Evolutionary conservation across 441 rosid genomes (phyloP).

Genomic region (Syzygium syzygioides): DNA sequence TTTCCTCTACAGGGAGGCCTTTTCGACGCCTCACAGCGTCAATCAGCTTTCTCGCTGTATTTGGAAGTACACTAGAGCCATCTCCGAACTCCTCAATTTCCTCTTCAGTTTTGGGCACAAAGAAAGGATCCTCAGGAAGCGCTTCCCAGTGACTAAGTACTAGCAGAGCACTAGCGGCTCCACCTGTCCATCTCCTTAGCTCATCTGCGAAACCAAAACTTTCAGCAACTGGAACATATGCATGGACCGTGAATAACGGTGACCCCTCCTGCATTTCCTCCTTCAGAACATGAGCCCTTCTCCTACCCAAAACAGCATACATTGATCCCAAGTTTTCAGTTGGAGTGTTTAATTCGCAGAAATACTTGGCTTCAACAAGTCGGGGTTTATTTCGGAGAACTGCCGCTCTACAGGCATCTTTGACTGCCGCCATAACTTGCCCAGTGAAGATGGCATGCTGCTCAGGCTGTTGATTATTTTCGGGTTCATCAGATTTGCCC

Average conservation of each 20-base stretch:
- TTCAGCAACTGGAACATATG: slow-evolving; percentile 81
- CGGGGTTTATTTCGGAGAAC: slow-evolving; percentile 69
- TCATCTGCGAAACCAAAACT: slow-evolving; percentile 93
- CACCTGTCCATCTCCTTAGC: slow-evolving; percentile 76
- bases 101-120: slow-evolving; percentile 87
- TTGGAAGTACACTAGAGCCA: slow-evolving; percentile 84
- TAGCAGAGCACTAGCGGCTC: slow-evolving; percentile 87
- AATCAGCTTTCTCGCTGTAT: slow-evolving; percentile 85
- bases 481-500: slow-evolving; percentile 30
- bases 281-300: slow-evolving; percentile 72
- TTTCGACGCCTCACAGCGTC: slow-evolving; percentile 78
- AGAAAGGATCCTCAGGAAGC: slow-evolving; percentile 86
- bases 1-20: slow-evolving; percentile 89
- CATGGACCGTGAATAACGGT: slow-evolving; percentile 66
- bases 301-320: slow-evolving; percentile 80
- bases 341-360: slow-evolving; percentile 81
- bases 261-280: slow-evolving; percentile 98
- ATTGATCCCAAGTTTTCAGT: slow-evolving; percentile 64
- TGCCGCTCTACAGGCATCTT: slow-evolving; percentile 84
- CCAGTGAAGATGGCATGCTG: slow-evolving; percentile 68
- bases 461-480: slow-evolving; percentile 41
- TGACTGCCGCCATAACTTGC: slow-evolving; percentile 85
- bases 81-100: slow-evolving; percentile 92
- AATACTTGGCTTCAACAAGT: slow-evolving; percentile 94
- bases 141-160: slow-evolving; percentile 95